Evolutionary conservation across 495 filamentous ascomycete species (phyloP).

Genomic region (Annulohypoxylon maeteangense): DNA sequence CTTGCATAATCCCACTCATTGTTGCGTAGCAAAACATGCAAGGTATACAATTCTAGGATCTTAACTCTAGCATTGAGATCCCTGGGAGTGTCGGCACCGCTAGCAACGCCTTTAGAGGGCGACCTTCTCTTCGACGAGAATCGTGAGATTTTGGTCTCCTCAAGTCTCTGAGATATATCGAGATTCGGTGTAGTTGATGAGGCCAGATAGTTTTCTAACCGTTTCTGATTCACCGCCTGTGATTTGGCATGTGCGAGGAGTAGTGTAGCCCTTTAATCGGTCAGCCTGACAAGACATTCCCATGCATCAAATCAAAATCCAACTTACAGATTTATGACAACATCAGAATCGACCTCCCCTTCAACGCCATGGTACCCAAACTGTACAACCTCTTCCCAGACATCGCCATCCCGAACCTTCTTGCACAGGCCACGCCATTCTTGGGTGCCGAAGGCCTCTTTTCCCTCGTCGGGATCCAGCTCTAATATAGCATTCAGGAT

Average conservation of each 20-base stretch:
- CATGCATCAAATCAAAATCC: background rate
- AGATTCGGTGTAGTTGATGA: constrained; percentile 75
- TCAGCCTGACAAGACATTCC: constrained; percentile 18
- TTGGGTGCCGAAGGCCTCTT: constrained; percentile 81
- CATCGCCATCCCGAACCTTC: constrained; percentile 82
- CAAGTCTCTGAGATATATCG: constrained; percentile 70
- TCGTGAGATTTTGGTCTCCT: constrained; percentile 44
- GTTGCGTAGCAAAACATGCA: constrained; percentile 91
- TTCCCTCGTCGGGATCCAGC: constrained; percentile 89
- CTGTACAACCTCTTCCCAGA: constrained; percentile 92
- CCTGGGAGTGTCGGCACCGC: constrained; percentile 79
- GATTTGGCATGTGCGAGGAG: constrained; percentile 85
- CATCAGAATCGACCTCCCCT: constrained; percentile 91
- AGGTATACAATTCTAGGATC: constrained; percentile 91
- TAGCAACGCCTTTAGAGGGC: constrained; percentile 54
- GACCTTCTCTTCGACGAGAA: constrained; percentile 46
- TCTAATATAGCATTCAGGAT: constrained; percentile 91
- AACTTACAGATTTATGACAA: constrained; percentile 88
- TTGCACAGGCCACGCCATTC: constrained; percentile 83
- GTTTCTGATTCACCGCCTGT: constrained; percentile 83
- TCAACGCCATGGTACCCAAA: constrained; percentile 87
- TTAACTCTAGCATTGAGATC: constrained; percentile 81
- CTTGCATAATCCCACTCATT: constrained; percentile 94
- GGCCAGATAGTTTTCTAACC: constrained; percentile 90
- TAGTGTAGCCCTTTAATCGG: constrained; percentile 73